A percentile compares a stretch with the other conserved stretches of the same genome.
Conservation (phyloP, 306 rosid species). For the Nissolia schottii region DNA sequence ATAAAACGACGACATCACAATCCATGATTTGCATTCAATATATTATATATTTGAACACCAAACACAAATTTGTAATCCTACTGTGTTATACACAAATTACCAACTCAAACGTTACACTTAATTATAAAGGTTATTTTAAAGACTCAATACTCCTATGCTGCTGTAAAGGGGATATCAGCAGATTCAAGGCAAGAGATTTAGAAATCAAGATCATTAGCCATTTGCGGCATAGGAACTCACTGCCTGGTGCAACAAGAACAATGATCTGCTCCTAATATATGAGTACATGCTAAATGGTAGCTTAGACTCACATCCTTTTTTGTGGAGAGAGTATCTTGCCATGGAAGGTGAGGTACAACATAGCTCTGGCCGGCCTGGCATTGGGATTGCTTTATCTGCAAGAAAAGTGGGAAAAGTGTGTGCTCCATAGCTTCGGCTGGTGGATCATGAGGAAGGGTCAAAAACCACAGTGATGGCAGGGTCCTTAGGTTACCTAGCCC, state of each 20-base stretch:
- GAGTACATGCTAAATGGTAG: conserved; percentile 45
- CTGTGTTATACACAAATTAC: no score
- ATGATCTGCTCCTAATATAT: conserved; percentile 33
- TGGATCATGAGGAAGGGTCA: conserved; percentile 33
- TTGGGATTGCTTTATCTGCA: conserved; percentile 39
- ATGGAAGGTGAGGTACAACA: conserved; percentile 34
- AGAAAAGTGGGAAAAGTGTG: conserved; percentile 45
- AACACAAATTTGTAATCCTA: no score
- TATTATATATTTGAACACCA: no score
- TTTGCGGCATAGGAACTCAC: conserved; percentile 30
- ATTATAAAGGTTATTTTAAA: conserved; percentile 33
- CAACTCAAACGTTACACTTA: no score
- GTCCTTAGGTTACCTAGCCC: conserved; percentile 42
- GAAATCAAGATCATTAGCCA: conserved; percentile 42
- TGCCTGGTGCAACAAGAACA: conserved; percentile 46
- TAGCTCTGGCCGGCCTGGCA: conserved; percentile 29
- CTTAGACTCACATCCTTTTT: conserved; percentile 36
- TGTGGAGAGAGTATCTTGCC: neutral
- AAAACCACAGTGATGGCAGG: conserved; percentile 32
- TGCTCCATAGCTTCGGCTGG: conserved; percentile 40
- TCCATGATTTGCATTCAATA: no score
- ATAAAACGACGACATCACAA: neutral
- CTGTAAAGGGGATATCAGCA: conserved; percentile 41
- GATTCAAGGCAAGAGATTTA: conserved; percentile 30
- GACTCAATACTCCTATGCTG: conserved; percentile 19